phyloP scores from a whole-genome alignment of 2,329 filamentous ascomycete genomes.

The Zelopaecilomyces penicillatus region DNA sequence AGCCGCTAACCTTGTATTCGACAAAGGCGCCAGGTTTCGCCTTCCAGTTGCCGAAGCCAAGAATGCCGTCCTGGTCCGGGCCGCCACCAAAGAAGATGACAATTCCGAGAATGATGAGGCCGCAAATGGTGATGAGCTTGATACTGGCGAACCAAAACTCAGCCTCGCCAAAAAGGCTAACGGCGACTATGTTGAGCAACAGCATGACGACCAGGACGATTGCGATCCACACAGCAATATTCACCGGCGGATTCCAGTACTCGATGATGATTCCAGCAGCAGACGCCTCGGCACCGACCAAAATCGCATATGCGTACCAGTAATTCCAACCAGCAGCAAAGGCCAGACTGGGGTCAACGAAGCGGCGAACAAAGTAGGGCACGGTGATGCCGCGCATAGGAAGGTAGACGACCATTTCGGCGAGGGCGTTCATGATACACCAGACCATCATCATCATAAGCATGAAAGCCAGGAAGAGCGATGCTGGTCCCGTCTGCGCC shows the following conservation, averaged over 20 bases:
- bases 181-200: slow-evolving; percentile 47
- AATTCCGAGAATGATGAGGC: slow-evolving; percentile 47
- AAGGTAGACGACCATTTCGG: slow-evolving; percentile 47
- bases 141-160: slow-evolving; percentile 55
- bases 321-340: slow-evolving; percentile 54
- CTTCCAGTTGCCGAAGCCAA: slow-evolving; percentile 33
- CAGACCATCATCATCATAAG: slow-evolving; percentile 47
- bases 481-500: slow-evolving; percentile 50
- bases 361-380: slow-evolving; percentile 47
- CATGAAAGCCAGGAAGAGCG: slow-evolving; percentile 61
- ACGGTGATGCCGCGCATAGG: slow-evolving; percentile 49
- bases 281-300: slow-evolving; percentile 49
- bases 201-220: slow-evolving; percentile 47
- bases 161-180: slow-evolving; percentile 50
- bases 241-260: slow-evolving; percentile 49
- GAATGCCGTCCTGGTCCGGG: slow-evolving; percentile 39
- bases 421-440: slow-evolving; percentile 46
- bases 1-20: slow-evolving; percentile 36
- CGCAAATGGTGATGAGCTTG: slow-evolving; percentile 51
- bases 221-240: slow-evolving; percentile 50
- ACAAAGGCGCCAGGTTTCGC: slow-evolving; percentile 34
- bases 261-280: slow-evolving; percentile 50
- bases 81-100: slow-evolving; percentile 50
- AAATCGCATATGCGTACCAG: slow-evolving; percentile 53
- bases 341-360: slow-evolving; percentile 46